Conservation (phyloP, 331 rosid genomes). For the Rosa hybrid region DNA sequence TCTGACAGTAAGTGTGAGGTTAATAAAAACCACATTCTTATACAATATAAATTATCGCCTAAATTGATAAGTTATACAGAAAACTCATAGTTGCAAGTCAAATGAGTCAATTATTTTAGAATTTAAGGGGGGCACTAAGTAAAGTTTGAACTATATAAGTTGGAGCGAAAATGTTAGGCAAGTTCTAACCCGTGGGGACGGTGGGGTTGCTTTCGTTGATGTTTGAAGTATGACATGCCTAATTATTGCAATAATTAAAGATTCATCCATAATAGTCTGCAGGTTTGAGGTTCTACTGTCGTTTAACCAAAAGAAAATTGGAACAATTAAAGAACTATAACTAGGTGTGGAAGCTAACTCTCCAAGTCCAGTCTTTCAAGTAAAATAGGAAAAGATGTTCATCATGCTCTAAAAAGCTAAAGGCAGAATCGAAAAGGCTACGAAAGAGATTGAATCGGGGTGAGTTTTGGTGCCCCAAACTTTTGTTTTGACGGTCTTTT, state of each 20-base stretch:
- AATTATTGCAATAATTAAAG: constrained; percentile 16
- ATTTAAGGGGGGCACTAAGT: not conserved
- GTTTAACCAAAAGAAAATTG: not conserved
- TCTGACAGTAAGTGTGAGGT: too few relatives aligned
- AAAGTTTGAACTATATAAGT: constrained; percentile 33
- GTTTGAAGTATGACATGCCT: constrained; percentile 6
- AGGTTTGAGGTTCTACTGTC: not conserved
- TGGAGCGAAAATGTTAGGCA: constrained; percentile 29
- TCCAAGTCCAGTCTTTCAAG: constrained; percentile 23
- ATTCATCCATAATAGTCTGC: not conserved
- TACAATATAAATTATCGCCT: too few relatives aligned
- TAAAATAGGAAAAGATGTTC: constrained; percentile 14
- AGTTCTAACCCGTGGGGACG: not conserved
- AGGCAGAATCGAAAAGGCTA: constrained; percentile 4
- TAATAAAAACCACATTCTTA: too few relatives aligned
- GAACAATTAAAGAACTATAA: not conserved
- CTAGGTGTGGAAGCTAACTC: constrained; percentile 34
- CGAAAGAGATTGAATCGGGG: not conserved
- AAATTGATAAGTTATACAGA: not conserved
- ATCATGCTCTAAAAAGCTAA: constrained; percentile 11
- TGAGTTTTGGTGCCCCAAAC: not conserved
- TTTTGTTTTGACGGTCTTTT: not conserved
- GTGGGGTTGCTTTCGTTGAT: not conserved
- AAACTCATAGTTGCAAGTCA: not conserved
- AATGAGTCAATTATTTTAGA: constrained; percentile 16